Base-by-base conservation (phyloP, 495 filamentous ascomycete genomes). In the Tuber brumale region DNA sequence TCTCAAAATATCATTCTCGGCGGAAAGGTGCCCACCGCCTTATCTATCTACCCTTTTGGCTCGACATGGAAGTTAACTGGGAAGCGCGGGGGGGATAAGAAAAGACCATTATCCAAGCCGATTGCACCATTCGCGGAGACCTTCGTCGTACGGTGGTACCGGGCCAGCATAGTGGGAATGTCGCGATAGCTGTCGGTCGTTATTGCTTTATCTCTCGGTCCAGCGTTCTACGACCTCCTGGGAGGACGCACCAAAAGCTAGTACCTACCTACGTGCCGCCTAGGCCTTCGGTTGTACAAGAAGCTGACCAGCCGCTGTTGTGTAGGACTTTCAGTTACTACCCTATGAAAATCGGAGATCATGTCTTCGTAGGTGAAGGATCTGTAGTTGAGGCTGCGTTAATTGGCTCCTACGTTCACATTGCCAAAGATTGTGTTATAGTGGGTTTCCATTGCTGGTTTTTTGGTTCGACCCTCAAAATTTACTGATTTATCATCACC, bases 1-100 rank as follows among this genome's bases (percentile, higher is more conserved):
- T 97, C 94, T 41, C 93, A 95, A 76, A 95, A 98, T 86, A 97
- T 99, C 84, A 97, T 97, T 85, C 93, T 99, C 21, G 95, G 93
- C 79, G 95, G 95, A 75, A 96, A 80, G 71, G 78, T 80, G 45
- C 19, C 31, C 57, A 48, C 21, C 45, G 39, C 69, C 66, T 46
- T 19, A 57, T 31, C 14, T 19, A 42, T 44, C 39, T 73, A 21
- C 31, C 70, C 46, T 42, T 23, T 39, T 42, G 43, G 31, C 69
- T 77, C 37, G 71, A 8, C n/a, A 69, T 43, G 43, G 16, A 19
- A 9, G 51, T 12, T 66, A 35, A 66, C 57, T 35, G 16, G 31
- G 51, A 61, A 61, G 12, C 10, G 51, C 14, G 57, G 57, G 57
- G 57, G n/a, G 27, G 31, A 8, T 66, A 35, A 35, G 37, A 51